Evolutionary conservation across 805 yeast genomes (phyloP).

Genomic region (Lipomyces spencermartinsiae): DNA sequence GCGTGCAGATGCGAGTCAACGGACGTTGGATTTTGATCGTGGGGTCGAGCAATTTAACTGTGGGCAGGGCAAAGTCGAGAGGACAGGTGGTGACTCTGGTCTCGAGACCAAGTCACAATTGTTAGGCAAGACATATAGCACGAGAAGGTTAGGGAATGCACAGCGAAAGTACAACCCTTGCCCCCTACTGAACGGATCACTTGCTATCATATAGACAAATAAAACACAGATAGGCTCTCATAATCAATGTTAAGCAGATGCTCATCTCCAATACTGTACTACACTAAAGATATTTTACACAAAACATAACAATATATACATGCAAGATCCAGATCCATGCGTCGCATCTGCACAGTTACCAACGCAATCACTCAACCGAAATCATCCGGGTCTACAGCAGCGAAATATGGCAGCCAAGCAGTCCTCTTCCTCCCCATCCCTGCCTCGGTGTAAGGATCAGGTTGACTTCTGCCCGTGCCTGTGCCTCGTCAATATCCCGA

Average conservation of each 20-base stretch:
- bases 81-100: background rate
- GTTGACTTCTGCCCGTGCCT: conserved; percentile 46
- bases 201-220: too few relatives aligned
- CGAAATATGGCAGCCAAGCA: conserved; percentile 70
- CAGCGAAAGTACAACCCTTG: background rate
- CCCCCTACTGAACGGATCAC: background rate
- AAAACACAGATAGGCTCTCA: too few relatives aligned
- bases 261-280: background rate
- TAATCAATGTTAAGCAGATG: background rate
- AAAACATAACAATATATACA: background rate
- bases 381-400: conserved; percentile 30
- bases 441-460: conserved; percentile 54
- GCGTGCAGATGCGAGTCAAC: conserved; percentile 3
- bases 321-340: background rate
- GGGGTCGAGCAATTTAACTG: background rate
- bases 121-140: too few relatives aligned
- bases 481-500: conserved; percentile 38
- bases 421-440: conserved; percentile 70
- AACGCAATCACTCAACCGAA: conserved; percentile 1
- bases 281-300: background rate
- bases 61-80: background rate
- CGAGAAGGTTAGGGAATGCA: too few relatives aligned
- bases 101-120: background rate
- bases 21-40: background rate
- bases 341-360: background rate